phyloP scores from a whole-genome alignment of 2,329 filamentous ascomycete genomes.

The Fusarium brevicatenulatum region DNA sequence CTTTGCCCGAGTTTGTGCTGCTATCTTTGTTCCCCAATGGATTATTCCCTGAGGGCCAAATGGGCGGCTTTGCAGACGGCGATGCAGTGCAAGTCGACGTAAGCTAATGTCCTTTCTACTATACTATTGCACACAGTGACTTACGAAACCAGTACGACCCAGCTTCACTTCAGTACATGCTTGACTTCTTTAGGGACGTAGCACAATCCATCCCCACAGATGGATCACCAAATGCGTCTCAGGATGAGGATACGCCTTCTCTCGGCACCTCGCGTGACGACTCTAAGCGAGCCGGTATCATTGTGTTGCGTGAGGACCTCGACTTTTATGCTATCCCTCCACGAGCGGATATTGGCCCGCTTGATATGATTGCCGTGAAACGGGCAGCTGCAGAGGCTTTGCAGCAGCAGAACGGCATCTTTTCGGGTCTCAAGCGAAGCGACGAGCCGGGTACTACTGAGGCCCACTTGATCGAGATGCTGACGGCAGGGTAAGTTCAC shows the following conservation, averaged over 20 bases:
- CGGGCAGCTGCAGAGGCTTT: slow-evolving; percentile 88
- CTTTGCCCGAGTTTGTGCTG: slow-evolving; percentile 95
- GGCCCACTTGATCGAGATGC: slow-evolving; percentile 98
- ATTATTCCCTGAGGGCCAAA: slow-evolving; percentile 95
- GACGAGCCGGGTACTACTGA: slow-evolving; percentile 97
- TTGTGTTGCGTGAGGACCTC: slow-evolving; percentile 93
- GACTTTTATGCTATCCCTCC: slow-evolving; percentile 98
- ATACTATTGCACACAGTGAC: not conserved
- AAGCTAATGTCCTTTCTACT: slow-evolving; percentile 55
- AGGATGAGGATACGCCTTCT: slow-evolving; percentile 70
- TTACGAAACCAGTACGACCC: slow-evolving; percentile 82
- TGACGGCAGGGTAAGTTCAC: slow-evolving; percentile 87
- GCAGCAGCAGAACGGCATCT: slow-evolving; percentile 91
- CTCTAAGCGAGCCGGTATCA: slow-evolving; percentile 94
- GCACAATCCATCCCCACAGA: slow-evolving; percentile 93
- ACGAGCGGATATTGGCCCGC: slow-evolving; percentile 80
- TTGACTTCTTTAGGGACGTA: slow-evolving; percentile 96
- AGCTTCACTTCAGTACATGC: slow-evolving; percentile 96
- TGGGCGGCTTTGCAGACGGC: slow-evolving; percentile 90
- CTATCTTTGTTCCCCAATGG: slow-evolving; percentile 98
- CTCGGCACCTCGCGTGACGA: slow-evolving; percentile 79
- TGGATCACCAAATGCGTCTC: slow-evolving; percentile 71
- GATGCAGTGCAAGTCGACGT: slow-evolving; percentile 98
- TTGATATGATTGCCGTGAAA: slow-evolving; percentile 97
- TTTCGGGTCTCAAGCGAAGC: slow-evolving; percentile 92